Evolutionary conservation across 1,284 basidiomycete species (phyloP).

Genomic region (Apiotrichum brassicae): DNA sequence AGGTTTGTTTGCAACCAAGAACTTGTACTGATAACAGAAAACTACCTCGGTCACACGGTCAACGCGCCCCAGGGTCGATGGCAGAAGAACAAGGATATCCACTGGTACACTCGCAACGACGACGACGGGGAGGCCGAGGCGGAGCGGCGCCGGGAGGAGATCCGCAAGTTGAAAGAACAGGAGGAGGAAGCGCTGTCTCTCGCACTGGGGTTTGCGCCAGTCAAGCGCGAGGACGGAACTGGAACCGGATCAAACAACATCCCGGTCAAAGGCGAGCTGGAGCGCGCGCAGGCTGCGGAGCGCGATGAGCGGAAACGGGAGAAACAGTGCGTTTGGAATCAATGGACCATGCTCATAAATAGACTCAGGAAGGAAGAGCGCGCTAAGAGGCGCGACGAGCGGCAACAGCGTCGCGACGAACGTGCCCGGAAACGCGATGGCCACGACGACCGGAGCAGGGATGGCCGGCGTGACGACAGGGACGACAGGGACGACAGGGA

Average conservation of each 20-base stretch:
- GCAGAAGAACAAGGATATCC: conserved; percentile 91
- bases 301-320: conserved; percentile 33
- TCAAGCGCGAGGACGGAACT: conserved; percentile 13
- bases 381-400: conserved; percentile 36
- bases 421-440: neutral
- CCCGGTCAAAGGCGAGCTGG: conserved; percentile 30
- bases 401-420: conserved; percentile 17
- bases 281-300: conserved; percentile 26
- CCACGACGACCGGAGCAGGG: neutral
- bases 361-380: conserved; percentile 41
- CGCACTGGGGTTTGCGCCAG: conserved; percentile 56
- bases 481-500: too few relatives aligned
- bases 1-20: conserved; percentile 53
- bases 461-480: too few relatives aligned
- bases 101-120: conserved; percentile 77
- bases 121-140: conserved; percentile 48
- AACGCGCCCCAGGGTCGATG: conserved; percentile 87
- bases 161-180: conserved; percentile 69
- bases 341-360: neutral
- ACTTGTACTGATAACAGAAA: conserved; percentile 48
- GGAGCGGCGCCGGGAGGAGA: conserved; percentile 53
- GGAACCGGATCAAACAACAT: conserved; percentile 35
- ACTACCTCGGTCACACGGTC: conserved; percentile 85
- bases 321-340: conserved; percentile 41
- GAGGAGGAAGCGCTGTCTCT: conserved; percentile 78